A percentile compares a stretch with the other conserved stretches of the same genome.
These are phyloP conservation scores for Saccharomyces cerevisiae DNA, from an alignment of 805 yeast genomes.

Conservation along the genomic window DNA sequence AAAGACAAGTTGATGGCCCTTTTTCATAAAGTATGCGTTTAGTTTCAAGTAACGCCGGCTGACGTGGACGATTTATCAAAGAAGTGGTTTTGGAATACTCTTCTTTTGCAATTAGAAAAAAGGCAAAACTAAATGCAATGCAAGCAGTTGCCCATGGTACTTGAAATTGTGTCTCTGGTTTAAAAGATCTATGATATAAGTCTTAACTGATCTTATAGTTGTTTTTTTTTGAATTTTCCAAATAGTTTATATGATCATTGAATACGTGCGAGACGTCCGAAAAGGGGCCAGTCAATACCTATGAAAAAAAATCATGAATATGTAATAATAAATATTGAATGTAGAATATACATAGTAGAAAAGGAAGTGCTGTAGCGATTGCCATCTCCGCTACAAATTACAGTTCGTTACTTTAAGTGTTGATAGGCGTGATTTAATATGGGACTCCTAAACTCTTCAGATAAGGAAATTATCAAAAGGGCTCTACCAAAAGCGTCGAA, in stretches of 20 bases:
- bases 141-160: too few relatives aligned
- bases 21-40: too few relatives aligned
- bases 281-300: neutral
- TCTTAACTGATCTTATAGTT: too few relatives aligned
- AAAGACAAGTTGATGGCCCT: neutral
- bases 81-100: neutral
- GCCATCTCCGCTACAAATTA: neutral
- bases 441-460: constrained; percentile 44
- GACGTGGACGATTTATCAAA: neutral
- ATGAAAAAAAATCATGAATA: neutral
- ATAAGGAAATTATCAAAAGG: constrained; percentile 84
- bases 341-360: neutral
- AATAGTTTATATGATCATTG: neutral
- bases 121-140: too few relatives aligned
- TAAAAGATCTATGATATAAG: too few relatives aligned
- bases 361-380: neutral
- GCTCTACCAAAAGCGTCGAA: constrained; percentile 82
- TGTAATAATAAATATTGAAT: neutral
- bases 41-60: neutral
- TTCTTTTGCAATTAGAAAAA: too few relatives aligned
- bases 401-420: neutral
- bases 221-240: neutral
- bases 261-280: neutral
- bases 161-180: too few relatives aligned
- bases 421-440: constrained; percentile 8